Percentiles rank a stretch among this genome's conserved stretches.
Conservation (phyloP, 768 basidiomycete genomes). For the Pisolithus microcarpus region DNA sequence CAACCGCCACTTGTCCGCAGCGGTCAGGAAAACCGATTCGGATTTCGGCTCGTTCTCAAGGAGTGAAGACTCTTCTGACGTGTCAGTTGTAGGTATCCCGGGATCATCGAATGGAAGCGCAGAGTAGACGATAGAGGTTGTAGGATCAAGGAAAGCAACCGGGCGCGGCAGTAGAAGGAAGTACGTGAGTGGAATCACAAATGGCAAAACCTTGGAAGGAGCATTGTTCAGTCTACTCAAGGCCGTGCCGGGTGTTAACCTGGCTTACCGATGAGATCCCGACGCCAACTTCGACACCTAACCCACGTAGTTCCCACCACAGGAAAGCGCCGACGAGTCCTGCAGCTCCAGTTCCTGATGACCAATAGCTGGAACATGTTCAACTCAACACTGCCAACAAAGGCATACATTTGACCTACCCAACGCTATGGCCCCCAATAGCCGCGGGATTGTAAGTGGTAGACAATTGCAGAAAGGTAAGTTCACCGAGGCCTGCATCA, state of each 20-base stretch:
- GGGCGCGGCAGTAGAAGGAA: slow-evolving; percentile 68
- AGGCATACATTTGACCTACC: slow-evolving; percentile 37
- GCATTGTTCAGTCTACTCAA: slow-evolving; percentile 1
- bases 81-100: slow-evolving; percentile 11
- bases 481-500: slow-evolving; percentile 76
- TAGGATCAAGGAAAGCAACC: slow-evolving; percentile 39
- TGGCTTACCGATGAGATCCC: slow-evolving; percentile 69
- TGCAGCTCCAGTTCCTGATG: slow-evolving; percentile 90
- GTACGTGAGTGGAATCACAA: slow-evolving; percentile 71
- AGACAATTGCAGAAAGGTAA: slow-evolving; percentile 92
- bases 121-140: slow-evolving; percentile 30
- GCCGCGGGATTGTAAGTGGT: slow-evolving; percentile 66
- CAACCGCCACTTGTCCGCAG: slow-evolving; percentile 71
- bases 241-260: background rate
- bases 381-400: background rate
- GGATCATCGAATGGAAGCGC: slow-evolving; percentile 31
- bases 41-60: slow-evolving; percentile 31
- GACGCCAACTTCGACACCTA: slow-evolving; percentile 80
- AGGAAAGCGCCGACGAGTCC: slow-evolving; percentile 87
- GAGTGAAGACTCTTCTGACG: slow-evolving; percentile 25
- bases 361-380: slow-evolving; percentile 62
- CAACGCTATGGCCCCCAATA: slow-evolving; percentile 73
- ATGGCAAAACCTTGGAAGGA: slow-evolving; percentile 61
- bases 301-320: slow-evolving; percentile 88
- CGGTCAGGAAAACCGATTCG: slow-evolving; percentile 44